phyloP scores from a whole-genome alignment of 2,329 filamentous ascomycete genomes.

The Drechmeria coniospora region DNA sequence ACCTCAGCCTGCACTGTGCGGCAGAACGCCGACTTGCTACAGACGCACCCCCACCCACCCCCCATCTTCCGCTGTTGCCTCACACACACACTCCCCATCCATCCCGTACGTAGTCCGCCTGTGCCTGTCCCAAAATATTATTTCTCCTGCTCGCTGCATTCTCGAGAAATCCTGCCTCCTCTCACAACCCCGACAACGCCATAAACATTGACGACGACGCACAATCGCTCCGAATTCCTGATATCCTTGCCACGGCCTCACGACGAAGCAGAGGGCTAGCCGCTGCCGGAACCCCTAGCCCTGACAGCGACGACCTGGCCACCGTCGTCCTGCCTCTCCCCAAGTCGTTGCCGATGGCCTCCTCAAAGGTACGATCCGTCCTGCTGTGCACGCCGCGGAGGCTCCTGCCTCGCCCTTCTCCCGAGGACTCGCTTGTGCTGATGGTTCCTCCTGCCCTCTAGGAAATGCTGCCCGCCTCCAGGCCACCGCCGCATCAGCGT shows the following conservation, averaged over 20 bases:
- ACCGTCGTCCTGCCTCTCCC: constrained; percentile 17
- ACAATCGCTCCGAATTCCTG: constrained; percentile 1
- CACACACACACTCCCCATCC: constrained; percentile 6
- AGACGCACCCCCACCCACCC: constrained; percentile 9
- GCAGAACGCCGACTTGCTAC: constrained; percentile 5
- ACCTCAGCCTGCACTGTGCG: too few species aligned
- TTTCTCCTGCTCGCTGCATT: constrained; percentile 18
- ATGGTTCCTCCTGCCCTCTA: constrained; percentile 19
- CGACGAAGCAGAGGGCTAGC: too few species aligned
- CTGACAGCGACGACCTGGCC: too few species aligned
- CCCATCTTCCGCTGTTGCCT: constrained; percentile 4
- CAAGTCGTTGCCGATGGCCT: constrained; percentile 38
- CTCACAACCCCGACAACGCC: constrained; percentile 2
- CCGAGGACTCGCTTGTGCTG: constrained; percentile 18
- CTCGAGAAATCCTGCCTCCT: constrained; percentile 5
- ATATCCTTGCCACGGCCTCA: too few species aligned
- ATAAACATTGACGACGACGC: not conserved
- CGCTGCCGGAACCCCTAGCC: constrained; percentile 9
- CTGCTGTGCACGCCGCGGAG: constrained; percentile 7
- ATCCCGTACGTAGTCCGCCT: constrained; percentile 2
- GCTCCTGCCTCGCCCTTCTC: constrained; percentile 14
- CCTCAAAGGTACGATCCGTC: constrained; percentile 39
- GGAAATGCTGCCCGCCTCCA: constrained; percentile 50
- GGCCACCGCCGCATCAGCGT: constrained; percentile 50
- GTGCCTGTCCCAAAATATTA: constrained; percentile 21